phyloP scores from a whole-genome alignment of 352 stramenopile species.

The Pythium plurisporium region DNA sequence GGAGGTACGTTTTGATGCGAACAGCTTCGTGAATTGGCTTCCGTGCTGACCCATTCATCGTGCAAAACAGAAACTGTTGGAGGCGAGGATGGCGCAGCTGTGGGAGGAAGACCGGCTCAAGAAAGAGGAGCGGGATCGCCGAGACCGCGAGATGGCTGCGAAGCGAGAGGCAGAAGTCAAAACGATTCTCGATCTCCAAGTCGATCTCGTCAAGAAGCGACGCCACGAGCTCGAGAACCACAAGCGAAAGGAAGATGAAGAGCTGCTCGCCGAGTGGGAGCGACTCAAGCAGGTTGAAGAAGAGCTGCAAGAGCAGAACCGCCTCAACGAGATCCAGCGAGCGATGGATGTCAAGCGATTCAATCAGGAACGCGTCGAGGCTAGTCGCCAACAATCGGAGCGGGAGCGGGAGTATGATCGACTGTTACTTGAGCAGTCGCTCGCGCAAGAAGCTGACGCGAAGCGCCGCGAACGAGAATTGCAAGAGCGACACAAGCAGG shows the following conservation, averaged over 20 bases:
- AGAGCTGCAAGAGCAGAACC: conserved; percentile 44
- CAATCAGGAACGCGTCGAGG: conserved; percentile 63
- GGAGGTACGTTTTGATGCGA: conserved; percentile 29
- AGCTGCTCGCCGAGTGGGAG: conserved; percentile 61
- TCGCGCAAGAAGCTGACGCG: conserved; percentile 56
- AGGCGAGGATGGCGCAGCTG: conserved; percentile 59
- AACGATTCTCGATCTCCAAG: conserved; percentile 68
- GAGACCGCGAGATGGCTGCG: conserved; percentile 39
- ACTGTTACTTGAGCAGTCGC: conserved; percentile 46
- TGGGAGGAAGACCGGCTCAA: conserved; percentile 70
- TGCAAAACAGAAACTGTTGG: conserved; percentile 34
- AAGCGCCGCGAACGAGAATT: conserved; percentile 53
- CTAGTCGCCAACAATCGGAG: conserved; percentile 31
- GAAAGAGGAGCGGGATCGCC: conserved; percentile 65
- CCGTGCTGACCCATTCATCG: too few relatives aligned
- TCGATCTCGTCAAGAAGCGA: conserved; percentile 53
- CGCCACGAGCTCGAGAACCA: conserved; percentile 32
- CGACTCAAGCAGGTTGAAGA: conserved; percentile 57
- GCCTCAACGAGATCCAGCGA: conserved; percentile 51
- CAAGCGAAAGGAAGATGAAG: conserved; percentile 40
- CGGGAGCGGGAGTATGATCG: conserved; percentile 68
- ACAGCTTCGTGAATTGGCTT: too few relatives aligned
- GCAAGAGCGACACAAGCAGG: conserved; percentile 60
- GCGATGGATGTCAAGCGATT: conserved; percentile 72
- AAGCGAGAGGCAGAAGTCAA: conserved; percentile 71